phyloP scores from a whole-genome alignment of 169 alveolate species.

The Besnoitia besnoiti region DNA sequence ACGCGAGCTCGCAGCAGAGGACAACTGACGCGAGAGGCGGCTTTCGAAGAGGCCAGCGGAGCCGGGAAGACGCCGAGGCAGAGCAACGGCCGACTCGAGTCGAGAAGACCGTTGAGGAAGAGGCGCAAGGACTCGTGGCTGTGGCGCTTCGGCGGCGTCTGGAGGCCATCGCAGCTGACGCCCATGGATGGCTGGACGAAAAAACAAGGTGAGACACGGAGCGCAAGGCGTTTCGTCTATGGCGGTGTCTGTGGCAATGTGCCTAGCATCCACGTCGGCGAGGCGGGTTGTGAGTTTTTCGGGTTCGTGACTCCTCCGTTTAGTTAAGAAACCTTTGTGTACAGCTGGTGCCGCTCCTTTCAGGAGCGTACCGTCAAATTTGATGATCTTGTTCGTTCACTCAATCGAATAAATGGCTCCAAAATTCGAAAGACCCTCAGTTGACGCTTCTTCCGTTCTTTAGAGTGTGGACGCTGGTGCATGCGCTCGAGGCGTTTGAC shows the following conservation, averaged over 20 bases:
- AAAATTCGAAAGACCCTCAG: too few species aligned
- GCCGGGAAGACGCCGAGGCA: not conserved
- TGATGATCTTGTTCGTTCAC: too few species aligned
- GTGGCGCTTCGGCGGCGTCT: slow-evolving; percentile 13
- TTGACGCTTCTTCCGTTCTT: too few species aligned
- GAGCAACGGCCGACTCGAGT: not conserved
- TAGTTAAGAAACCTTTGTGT: too few species aligned
- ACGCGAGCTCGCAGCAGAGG: not conserved
- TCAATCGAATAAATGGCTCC: too few species aligned
- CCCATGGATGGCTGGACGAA: not conserved
- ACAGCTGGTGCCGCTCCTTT: too few species aligned
- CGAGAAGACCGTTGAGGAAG: not conserved
- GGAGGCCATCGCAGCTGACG: not conserved
- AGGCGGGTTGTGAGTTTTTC: too few species aligned
- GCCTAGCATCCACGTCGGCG: too few species aligned
- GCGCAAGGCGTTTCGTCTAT: not conserved
- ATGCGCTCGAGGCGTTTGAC: too few species aligned
- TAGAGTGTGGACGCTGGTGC: too few species aligned
- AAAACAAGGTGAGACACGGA: not conserved
- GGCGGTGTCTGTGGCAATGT: not conserved
- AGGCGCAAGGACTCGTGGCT: slow-evolving; percentile 14
- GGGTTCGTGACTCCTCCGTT: too few species aligned
- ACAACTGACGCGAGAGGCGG: not conserved
- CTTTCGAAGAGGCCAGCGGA: not conserved
- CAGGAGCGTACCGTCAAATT: too few species aligned